Conservation (phyloP, 2,329 filamentous ascomycete genomes). For the Pleoardoris graminearum region DNA sequence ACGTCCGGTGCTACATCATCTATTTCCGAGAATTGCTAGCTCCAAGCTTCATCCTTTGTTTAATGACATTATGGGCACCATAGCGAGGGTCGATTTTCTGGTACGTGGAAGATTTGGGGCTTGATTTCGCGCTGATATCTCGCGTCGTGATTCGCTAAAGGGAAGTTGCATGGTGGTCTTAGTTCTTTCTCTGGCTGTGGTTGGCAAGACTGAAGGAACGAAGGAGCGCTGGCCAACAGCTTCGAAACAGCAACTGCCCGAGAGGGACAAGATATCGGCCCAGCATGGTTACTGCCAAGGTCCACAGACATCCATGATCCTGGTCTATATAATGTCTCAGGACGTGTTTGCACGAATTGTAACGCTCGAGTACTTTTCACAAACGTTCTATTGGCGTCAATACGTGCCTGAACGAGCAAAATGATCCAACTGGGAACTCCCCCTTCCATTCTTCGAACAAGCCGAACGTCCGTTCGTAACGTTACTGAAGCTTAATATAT, state of each 20-base stretch:
- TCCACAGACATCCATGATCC: background rate
- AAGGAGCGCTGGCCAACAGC: too few relatives aligned
- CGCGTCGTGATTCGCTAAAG: background rate
- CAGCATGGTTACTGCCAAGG: background rate
- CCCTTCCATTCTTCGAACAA: background rate
- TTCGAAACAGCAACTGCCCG: too few relatives aligned
- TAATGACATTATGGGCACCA: background rate
- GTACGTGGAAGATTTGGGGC: background rate
- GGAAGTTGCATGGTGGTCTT: background rate
- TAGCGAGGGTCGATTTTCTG: background rate
- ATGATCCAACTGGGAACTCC: background rate
- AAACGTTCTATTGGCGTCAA: background rate
- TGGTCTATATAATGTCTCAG: background rate
- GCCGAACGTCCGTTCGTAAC: background rate
- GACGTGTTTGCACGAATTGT: background rate
- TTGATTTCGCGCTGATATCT: background rate
- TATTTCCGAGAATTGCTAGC: background rate
- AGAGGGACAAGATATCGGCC: too few relatives aligned
- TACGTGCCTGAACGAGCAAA: background rate
- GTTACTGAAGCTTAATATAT: background rate
- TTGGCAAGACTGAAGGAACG: background rate
- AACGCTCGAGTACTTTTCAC: background rate
- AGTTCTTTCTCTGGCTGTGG: background rate
- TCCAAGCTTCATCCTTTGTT: background rate
- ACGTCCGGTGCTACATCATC: background rate